phyloP scores from a whole-genome alignment of 129 eudicot genomes.

The Artemisia annua region DNA sequence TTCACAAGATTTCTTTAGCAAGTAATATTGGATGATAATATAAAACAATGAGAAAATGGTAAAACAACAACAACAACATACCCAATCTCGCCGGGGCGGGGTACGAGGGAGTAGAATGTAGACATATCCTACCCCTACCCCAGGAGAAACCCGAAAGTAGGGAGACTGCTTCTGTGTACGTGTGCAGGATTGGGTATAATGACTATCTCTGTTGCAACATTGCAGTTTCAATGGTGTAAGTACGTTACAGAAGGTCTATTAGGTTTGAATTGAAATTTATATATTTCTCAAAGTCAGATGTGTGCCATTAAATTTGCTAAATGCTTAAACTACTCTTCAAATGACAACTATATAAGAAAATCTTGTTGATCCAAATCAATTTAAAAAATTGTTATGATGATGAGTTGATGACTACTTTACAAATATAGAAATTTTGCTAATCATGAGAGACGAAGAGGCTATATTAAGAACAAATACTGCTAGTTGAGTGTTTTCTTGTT shows the following conservation, averaged over 20 bases:
- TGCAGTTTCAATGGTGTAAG: background rate
- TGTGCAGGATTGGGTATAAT: background rate
- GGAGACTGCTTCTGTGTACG: too few relatives aligned
- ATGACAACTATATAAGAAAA: background rate
- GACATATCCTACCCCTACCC: too few relatives aligned
- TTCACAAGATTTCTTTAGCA: background rate
- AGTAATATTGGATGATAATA: background rate
- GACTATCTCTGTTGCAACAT: background rate
- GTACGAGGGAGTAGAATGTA: too few relatives aligned
- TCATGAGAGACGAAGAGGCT: background rate
- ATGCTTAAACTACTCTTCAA: background rate
- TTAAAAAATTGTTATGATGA: too few relatives aligned
- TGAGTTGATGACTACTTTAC: background rate
- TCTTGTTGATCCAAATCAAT: background rate
- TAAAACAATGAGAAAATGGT: background rate
- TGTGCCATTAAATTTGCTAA: constrained; percentile 1
- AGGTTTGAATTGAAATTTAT: background rate
- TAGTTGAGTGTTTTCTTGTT: background rate
- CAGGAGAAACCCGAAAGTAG: too few relatives aligned
- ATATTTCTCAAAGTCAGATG: background rate
- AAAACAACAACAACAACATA: background rate
- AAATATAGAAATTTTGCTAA: background rate
- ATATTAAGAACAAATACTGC: background rate
- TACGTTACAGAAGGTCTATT: background rate
- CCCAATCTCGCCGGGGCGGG: too few relatives aligned